Evolutionary conservation across 352 stramenopile species (phyloP).

Genomic region (Blastocystis hominis): DNA sequence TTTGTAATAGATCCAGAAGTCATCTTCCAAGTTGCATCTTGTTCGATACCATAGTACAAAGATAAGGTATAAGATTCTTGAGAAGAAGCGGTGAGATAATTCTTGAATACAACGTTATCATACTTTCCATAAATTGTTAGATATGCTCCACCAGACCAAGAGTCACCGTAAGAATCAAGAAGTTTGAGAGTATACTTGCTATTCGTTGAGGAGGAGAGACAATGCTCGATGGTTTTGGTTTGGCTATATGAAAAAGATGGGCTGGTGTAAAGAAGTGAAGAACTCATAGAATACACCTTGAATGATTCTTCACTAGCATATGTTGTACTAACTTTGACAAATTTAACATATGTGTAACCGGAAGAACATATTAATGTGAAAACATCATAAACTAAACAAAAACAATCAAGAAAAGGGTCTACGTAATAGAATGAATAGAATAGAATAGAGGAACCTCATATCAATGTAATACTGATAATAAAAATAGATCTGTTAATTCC

Average conservation of each 20-base stretch:
- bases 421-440: too few relatives aligned
- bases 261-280: background rate
- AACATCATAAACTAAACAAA: too few relatives aligned
- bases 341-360: background rate
- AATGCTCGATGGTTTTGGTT: background rate
- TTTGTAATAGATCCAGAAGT: too few relatives aligned
- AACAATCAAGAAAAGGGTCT: too few relatives aligned
- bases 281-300: background rate
- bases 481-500: too few relatives aligned
- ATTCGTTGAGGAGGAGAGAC: background rate
- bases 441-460: too few relatives aligned
- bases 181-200: background rate
- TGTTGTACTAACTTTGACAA: background rate
- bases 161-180: slow-evolving; percentile 17
- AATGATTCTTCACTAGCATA: background rate
- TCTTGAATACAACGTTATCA: background rate
- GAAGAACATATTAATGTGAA: background rate
- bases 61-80: background rate
- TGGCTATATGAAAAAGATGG: background rate
- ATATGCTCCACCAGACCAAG: too few relatives aligned
- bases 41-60: background rate
- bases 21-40: background rate
- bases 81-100: background rate
- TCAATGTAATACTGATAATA: too few relatives aligned
- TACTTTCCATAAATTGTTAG: too few relatives aligned